Percentiles rank a stretch among this genome's conserved stretches.
These are phyloP conservation scores for Nakataea oryzae DNA, from an alignment of 2,329 filamentous ascomycete species.

Conservation along the genomic window DNA sequence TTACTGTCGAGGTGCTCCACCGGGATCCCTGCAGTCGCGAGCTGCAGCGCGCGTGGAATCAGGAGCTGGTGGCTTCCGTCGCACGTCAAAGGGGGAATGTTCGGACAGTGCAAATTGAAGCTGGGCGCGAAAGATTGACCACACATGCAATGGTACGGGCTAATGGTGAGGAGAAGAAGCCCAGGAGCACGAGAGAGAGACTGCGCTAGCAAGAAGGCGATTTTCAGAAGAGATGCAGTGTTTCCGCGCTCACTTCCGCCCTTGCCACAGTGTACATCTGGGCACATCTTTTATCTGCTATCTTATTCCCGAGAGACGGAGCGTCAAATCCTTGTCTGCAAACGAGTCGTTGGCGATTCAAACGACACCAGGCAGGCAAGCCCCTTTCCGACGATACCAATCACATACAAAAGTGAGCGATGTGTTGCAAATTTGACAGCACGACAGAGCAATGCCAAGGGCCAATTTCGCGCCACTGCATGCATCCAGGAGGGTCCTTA, in stretches of 20 bases:
- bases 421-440: not conserved
- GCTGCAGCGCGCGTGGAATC: not conserved
- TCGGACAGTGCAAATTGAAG: not conserved
- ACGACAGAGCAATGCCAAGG: not conserved
- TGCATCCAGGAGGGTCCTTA: not conserved
- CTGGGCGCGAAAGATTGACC: not conserved
- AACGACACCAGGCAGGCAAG: not conserved
- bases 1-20: not conserved
- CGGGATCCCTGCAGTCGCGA: too few relatives aligned
- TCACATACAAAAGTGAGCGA: not conserved
- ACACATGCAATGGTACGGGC: not conserved
- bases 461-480: not conserved
- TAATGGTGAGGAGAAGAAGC: not conserved
- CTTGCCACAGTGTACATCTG: too few relatives aligned
- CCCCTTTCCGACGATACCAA: not conserved
- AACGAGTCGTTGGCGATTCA: not conserved
- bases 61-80: not conserved
- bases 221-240: not conserved
- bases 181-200: not conserved
- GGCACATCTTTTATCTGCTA: not conserved
- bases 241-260: not conserved
- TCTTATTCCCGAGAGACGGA: not conserved
- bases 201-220: not conserved
- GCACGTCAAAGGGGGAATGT: not conserved
- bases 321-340: not conserved